Conservation (phyloP, 2,329 filamentous ascomycete species). For the Thielaviopsis euricoi region DNA sequence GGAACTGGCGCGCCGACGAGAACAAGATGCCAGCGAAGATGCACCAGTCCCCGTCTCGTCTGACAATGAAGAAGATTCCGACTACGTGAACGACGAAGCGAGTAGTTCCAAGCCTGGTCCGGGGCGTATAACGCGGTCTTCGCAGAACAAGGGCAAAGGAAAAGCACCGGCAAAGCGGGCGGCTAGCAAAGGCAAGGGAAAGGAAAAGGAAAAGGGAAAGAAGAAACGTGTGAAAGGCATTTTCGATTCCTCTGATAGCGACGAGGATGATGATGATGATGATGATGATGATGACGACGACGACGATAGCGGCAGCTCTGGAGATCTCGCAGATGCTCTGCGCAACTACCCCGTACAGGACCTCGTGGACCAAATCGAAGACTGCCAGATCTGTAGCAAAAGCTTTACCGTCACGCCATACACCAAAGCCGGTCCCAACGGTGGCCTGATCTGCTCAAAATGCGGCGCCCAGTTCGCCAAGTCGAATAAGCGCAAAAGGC, state of each 20-base stretch:
- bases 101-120: background rate
- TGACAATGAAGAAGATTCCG: background rate
- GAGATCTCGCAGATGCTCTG: background rate
- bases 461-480: constrained; percentile 52
- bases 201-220: background rate
- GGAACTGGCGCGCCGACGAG: constrained; percentile 12
- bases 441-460: constrained; percentile 67
- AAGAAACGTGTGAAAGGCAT: constrained; percentile 14
- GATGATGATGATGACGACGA: constrained; percentile 34
- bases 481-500: constrained; percentile 32
- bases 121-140: background rate
- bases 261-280: constrained; percentile 21
- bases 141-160: background rate
- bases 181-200: background rate
- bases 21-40: constrained; percentile 3
- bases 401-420: constrained; percentile 89
- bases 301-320: constrained; percentile 1
- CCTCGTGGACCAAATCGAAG: constrained; percentile 63
- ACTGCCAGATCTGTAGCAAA: constrained; percentile 72
- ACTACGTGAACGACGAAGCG: background rate
- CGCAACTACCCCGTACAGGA: constrained; percentile 15
- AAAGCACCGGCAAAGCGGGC: background rate
- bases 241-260: constrained; percentile 13
- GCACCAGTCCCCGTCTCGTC: background rate
- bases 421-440: constrained; percentile 64